Evolutionary conservation across 257 asterid genomes (phyloP), one percentile per base, ranked within the genome.

Genomic region (Thymus quinquecostatus): DNA sequence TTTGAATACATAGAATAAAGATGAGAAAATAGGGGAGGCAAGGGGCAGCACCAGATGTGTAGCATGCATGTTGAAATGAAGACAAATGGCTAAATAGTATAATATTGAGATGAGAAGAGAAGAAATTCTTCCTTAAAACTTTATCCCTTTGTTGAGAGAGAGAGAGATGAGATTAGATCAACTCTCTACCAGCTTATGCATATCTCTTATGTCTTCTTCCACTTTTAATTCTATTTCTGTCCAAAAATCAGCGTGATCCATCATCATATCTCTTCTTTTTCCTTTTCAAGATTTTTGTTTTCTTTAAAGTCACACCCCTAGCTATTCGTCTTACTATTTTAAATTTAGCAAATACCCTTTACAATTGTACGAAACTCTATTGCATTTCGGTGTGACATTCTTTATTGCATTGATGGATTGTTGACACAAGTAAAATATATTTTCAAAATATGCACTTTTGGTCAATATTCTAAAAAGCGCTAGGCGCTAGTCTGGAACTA

Each of bases 71-170:
- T 71, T 2, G 10, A 60, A n/a, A 71, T 40, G 28, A 58, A 65
- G 81, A 77, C 81, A 77, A 71, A 77, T 77, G 81, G 81, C 73
- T 43, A 48, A 76, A 34, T 34, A 62, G 63, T 58, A 49, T 57
- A 43, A 58, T 57, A 36, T 38, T 38, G 54, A 59, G 14, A 64
- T 43, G 29, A 62, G 55, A 76, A 34, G 6, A 56, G 56, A 50
- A 40, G 51, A 55, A 63, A 63, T 13, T 6, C 21, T 13, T 14
- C 56, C 64, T 77, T 45, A 70, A 54, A 77, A 69, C 66, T 65
- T 66, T 77, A 77, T 71, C 81, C 43, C 44, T 44, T 66, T 44
- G 11, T 8, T 64, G 51, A 40, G 43, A 48, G 45, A 27, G 48
- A 48, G 27, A 47, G 30, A 27, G 69, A 34, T 34, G 38, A 44